phyloP scores from a whole-genome alignment of 2,329 filamentous ascomycete species.

The Ploettnerulaceae sp. region DNA sequence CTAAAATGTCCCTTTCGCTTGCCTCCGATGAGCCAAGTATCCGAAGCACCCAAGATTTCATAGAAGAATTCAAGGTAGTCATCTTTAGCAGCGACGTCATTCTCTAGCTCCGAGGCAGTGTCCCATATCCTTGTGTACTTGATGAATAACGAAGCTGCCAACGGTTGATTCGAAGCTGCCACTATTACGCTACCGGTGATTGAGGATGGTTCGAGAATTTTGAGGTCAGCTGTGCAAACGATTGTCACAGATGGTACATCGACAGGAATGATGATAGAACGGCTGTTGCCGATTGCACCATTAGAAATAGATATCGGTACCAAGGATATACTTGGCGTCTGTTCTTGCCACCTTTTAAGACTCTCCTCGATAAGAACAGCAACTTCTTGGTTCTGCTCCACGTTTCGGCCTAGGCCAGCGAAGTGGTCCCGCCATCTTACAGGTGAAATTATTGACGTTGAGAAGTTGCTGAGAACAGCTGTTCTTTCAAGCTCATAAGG shows the following conservation, averaged over 20 bases:
- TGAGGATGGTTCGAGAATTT: slow-evolving; percentile 40
- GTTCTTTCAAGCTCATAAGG: slow-evolving; percentile 52
- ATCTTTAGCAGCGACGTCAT: slow-evolving; percentile 6
- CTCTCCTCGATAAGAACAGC: slow-evolving; percentile 23
- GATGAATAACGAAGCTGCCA: slow-evolving; percentile 57
- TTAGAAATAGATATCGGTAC: slow-evolving; percentile 22
- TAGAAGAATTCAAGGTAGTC: slow-evolving; percentile 70
- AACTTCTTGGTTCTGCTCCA: slow-evolving; percentile 27
- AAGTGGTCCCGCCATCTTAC: slow-evolving; percentile 48
- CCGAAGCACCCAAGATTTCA: slow-evolving; percentile 68
- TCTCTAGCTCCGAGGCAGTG: slow-evolving; percentile 35
- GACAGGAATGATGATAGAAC: slow-evolving; percentile 79
- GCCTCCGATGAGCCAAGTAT: slow-evolving; percentile 82
- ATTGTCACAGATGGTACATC: slow-evolving; percentile 80
- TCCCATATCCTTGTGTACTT: slow-evolving; percentile 62
- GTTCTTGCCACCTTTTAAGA: slow-evolving; percentile 27
- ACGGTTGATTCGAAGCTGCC: slow-evolving; percentile 57
- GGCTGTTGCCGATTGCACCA: slow-evolving; percentile 38
- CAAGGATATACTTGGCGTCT: slow-evolving; percentile 24
- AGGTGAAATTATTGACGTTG: slow-evolving; percentile 44
- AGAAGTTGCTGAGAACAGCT: slow-evolving; percentile 47
- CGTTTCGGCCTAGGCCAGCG: slow-evolving; percentile 41
- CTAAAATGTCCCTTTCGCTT: slow-evolving; percentile 74
- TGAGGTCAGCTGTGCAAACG: slow-evolving; percentile 72
- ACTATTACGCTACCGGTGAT: slow-evolving; percentile 36